Evolutionary conservation across 495 filamentous ascomycete genomes (phyloP), one percentile per base, ranked within the genome.

Genomic region (Pyrenula aspistea): DNA sequence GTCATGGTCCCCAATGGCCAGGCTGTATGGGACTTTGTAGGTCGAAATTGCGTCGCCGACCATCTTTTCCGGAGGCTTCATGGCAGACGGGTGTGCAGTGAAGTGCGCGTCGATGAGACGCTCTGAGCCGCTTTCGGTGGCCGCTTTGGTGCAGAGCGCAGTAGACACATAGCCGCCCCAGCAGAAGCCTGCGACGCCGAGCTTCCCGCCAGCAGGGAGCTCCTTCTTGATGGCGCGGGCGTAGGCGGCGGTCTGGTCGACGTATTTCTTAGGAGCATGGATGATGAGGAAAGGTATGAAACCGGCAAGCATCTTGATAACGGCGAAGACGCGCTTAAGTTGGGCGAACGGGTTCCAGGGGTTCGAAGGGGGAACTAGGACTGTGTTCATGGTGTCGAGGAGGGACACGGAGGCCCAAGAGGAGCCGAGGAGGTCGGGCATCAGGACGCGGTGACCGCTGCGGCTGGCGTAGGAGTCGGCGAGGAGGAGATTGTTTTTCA

Each of bases 381-480:
- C 12, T 20, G 22, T 59, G 4, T 48, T 19, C 8, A 52, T 52
- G 22, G n/a, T 24, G 22, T 20, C 8, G 19, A 52, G n/a, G 19
- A 52, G 22, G 22, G 19, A 21, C 50, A 20, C 8, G 22, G 50
- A 19, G 20, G 8, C 8, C n/a, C 19, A 61, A 63, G 55, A 21
- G 75, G 77, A 76, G 57, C 67, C 58, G 72, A 80, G 74, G 57
- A 83, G 75, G 56, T 83, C 77, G 0, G 78, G 80, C 23, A 76
- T 55, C 56, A 74, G 76, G 25, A 81, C 76, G 0, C 62, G 62
- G 56, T 63, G 71, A 1, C 63, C 68, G 0, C 69, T 68, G 49
- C 68, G 65, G 11, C 66, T 60, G 11, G 78, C 73, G 54, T 73
- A 77, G 22, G 57, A 53, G 57, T 83, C 77, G 8, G 73, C 68